Base-by-base conservation (phyloP, 441 rosid genomes). In the Brassica hybrid region DNA sequence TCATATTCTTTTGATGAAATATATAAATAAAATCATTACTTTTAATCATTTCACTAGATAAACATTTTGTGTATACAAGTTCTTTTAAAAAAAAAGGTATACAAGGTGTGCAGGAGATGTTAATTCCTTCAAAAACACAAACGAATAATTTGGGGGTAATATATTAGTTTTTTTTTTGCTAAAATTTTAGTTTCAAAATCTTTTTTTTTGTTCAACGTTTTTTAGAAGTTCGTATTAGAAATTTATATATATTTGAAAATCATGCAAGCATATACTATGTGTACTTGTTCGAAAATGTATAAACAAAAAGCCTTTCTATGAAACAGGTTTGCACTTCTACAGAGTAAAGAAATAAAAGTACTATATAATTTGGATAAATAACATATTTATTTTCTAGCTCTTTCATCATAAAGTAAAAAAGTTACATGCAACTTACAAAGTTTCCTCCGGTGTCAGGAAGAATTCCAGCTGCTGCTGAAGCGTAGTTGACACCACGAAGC, bases 381-480 rank as follows among this genome's bases (percentile, higher is more conserved):
- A 52, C 21, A 52, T 52, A 7, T 14, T 16, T 52, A 52, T 54
- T 54, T 43, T 17, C 6, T 17, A 54, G 23, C 17, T 17, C 23
- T 54, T 54, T 17, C 4, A 54, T 2, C 62, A 10, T 18, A 18
- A 57, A 10, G 27, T 57, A 57, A 19, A 54, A 32, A 56, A 56
- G 12, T 19, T 64, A 32, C 52, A 77, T 68, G 27, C 74, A 54
- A 78, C 94, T 87, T 85, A 95, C 99, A 38, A 95, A 95, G 81
- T 93, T 95, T 83, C 96, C 83, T 79, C 98, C 99, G 2, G 96
- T 95, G 83, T 78, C 76, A 41, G 91, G 96, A 11, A 93, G 96
- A 52, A 95, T 95, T 21, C 99, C 99, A 1, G 99, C 94, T 3
- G 99, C 99, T 0, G 99, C 98, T 6, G 99, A 95, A 38, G 99